These are phyloP conservation scores for Mycena metata DNA, from an alignment of 768 basidiomycete genomes.

Conservation along the genomic window DNA sequence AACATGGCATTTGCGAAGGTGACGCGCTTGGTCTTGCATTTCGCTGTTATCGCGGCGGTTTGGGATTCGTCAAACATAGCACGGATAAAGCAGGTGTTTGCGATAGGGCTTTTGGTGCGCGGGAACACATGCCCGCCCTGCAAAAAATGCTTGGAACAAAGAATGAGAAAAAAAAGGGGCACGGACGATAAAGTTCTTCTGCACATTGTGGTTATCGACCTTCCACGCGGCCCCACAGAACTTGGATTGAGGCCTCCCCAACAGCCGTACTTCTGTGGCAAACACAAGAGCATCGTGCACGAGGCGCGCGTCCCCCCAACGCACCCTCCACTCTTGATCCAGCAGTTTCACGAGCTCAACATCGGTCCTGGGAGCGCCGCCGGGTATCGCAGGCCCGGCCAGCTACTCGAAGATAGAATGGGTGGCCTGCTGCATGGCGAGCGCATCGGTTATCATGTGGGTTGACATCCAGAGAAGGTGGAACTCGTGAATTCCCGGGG, in stretches of 20 bases:
- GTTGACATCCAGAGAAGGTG: conserved; percentile 65
- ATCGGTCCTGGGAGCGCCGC: conserved; percentile 22
- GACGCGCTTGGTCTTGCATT: conserved; percentile 37
- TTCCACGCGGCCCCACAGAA: conserved; percentile 29
- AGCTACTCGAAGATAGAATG: conserved; percentile 67
- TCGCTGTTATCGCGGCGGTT: conserved; percentile 28
- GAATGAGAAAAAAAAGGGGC: neutral
- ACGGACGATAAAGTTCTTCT: conserved; percentile 26
- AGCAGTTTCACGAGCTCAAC: conserved; percentile 13
- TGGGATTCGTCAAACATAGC: conserved; percentile 23
- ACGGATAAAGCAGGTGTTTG: neutral
- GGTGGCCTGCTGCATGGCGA: conserved; percentile 66
- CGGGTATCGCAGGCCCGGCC: conserved; percentile 38
- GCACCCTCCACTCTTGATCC: conserved; percentile 26
- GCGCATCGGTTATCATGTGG: conserved; percentile 71
- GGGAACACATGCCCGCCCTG: conserved; percentile 32
- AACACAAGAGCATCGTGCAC: conserved; percentile 11
- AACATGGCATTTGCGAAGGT: conserved; percentile 35
- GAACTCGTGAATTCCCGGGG: conserved; percentile 46
- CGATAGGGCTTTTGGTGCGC: neutral
- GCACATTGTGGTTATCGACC: conserved; percentile 28
- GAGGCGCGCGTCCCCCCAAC: conserved; percentile 13
- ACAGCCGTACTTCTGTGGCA: conserved; percentile 14
- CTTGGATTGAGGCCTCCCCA: conserved; percentile 5
- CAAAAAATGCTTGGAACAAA: neutral